Conservation (phyloP, 176 grass and related monocot genomes). For the Cymbopogon citratus region DNA sequence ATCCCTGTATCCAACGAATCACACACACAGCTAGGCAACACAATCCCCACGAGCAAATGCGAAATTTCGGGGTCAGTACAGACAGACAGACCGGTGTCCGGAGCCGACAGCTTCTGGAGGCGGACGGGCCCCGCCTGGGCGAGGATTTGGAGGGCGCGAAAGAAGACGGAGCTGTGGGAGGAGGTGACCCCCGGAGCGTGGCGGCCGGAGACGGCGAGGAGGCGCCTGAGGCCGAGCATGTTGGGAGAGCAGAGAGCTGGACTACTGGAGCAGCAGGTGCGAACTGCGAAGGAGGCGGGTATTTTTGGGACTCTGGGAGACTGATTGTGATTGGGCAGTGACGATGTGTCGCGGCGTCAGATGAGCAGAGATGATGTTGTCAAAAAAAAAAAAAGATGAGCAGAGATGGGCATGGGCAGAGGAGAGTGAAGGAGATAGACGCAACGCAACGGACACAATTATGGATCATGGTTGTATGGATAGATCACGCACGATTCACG, state of each 20-base stretch:
- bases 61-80: neutral
- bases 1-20: conserved; percentile 44
- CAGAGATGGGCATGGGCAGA: too few relatives aligned
- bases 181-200: neutral
- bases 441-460: too few relatives aligned
- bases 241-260: neutral
- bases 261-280: neutral
- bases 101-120: conserved; percentile 56
- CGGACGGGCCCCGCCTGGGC: conserved; percentile 43
- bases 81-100: conserved; percentile 53
- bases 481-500: too few relatives aligned
- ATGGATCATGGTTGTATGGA: too few relatives aligned
- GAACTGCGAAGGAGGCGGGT: conserved; percentile 5
- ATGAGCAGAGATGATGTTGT: too few relatives aligned
- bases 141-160: conserved; percentile 47
- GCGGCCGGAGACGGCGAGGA: conserved; percentile 36
- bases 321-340: conserved; percentile 28
- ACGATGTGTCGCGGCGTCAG: neutral
- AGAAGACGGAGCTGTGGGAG: conserved; percentile 26
- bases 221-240: conserved; percentile 35
- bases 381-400: too few relatives aligned
- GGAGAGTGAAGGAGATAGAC: too few relatives aligned
- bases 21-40: neutral
- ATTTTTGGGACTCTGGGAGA: neutral
- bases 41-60: neutral